Base-by-base conservation (phyloP, 1,284 basidiomycete species). In the Chondrostereum purpureum region DNA sequence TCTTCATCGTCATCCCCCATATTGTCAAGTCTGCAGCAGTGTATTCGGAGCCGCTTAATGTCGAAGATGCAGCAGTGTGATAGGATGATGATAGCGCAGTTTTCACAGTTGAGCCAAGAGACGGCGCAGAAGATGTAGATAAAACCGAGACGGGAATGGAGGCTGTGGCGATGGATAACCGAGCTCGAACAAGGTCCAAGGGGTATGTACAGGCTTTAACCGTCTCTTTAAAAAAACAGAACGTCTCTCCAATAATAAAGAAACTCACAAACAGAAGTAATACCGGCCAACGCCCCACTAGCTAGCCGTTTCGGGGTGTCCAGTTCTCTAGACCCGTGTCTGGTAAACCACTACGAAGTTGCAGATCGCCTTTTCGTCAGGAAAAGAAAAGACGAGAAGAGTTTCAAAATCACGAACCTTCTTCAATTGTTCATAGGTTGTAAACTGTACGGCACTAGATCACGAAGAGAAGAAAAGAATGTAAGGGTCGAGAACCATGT, bases 161-260 rank as follows among this genome's bases (percentile, higher is more conserved):
- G 23, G 87, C 88, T 2, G 91, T 92, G 11, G 91, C 92, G 56
- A 97, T 95, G 20, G 90, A 93, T 53, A 97, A 72, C 39, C 93
- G 78, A n/a, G 91, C 89, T 43, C 93, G 80, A 17, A 97, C 88
- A 44, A 97, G 80, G 63, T 97, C 93, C 51, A 97, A 68, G 3
- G 93, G 93, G 66, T 96, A 97, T 58, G 93, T 97, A 22, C 88
- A 79, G 51, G 86, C 89, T 87, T 51, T 35, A 43, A 23, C 16
- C 42, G 40, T 39, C 42, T 39, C 20, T 38, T 43, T 47, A 33
- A 27, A 47, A 24, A 38, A 45, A 48, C 5, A 37, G 37, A 41
- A 44, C 14, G 47, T 33, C 35, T 23, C 37, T 39, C n/a, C 17
- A 44, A 19, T 36, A 47, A 38, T 43, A 46, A 45, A 44, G 44